These are phyloP conservation scores for Xylaria cubensis DNA, from an alignment of 495 filamentous ascomycete species.

Conservation along the genomic window DNA sequence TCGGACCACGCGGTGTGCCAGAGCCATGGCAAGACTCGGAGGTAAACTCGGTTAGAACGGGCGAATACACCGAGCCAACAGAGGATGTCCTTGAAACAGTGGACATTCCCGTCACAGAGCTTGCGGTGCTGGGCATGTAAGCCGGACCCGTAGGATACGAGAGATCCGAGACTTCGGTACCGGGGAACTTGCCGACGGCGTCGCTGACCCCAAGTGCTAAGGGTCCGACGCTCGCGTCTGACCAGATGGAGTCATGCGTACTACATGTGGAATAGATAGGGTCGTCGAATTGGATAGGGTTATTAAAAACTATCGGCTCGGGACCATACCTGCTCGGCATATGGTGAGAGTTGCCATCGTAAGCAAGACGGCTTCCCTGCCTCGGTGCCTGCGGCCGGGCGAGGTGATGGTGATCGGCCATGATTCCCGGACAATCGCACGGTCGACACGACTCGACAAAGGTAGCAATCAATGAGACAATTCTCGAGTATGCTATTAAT, in stretches of 20 bases:
- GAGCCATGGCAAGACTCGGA: slow-evolving; percentile 19
- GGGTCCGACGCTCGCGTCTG: slow-evolving; percentile 18
- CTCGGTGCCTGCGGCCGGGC: neutral
- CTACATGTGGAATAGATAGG: neutral
- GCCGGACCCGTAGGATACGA: neutral
- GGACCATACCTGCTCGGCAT: neutral
- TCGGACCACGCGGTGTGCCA: slow-evolving; percentile 30
- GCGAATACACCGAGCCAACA: slow-evolving; percentile 30
- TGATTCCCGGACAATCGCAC: neutral
- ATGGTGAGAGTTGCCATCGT: neutral
- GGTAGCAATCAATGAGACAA: neutral
- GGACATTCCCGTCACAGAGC: slow-evolving; percentile 29
- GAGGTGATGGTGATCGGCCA: neutral
- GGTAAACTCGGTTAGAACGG: slow-evolving; percentile 30
- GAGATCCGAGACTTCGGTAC: slow-evolving; percentile 16
- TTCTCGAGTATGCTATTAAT: neutral
- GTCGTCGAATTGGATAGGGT: neutral
- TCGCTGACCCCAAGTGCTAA: slow-evolving; percentile 22
- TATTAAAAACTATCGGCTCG: slow-evolving; percentile 13
- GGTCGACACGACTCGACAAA: neutral
- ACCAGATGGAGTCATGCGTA: slow-evolving; percentile 23
- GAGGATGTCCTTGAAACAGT: slow-evolving; percentile 23
- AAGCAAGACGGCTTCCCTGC: neutral
- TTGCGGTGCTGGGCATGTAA: slow-evolving; percentile 21
- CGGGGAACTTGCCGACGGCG: slow-evolving; percentile 25